A percentile compares a stretch with the other conserved stretches of the same genome.
These are phyloP conservation scores for Monilinia polystroma DNA, from an alignment of 2,329 filamentous ascomycete genomes.

Conservation along the genomic window DNA sequence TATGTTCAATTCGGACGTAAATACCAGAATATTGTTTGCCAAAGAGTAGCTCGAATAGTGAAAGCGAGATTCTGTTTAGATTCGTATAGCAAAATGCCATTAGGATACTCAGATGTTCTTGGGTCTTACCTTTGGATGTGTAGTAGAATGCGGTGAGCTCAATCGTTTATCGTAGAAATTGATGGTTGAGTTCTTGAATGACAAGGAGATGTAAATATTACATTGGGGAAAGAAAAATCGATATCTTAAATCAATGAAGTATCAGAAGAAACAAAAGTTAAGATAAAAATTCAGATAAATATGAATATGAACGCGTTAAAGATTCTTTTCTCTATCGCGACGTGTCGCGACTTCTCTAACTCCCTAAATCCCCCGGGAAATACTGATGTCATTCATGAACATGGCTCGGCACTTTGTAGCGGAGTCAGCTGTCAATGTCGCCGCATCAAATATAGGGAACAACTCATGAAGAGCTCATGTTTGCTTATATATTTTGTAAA, in stretches of 20 bases:
- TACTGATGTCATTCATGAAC: conserved; percentile 13
- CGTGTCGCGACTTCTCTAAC: too few relatives aligned
- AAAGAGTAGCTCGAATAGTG: background rate
- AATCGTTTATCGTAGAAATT: background rate
- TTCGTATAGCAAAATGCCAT: background rate
- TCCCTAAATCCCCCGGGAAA: background rate
- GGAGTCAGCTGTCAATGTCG: background rate
- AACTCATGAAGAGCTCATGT: background rate
- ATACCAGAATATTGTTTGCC: background rate
- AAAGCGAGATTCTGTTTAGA: background rate
- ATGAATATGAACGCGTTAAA: background rate
- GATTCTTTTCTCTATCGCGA: background rate
- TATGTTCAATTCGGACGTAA: background rate
- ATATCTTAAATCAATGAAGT: background rate
- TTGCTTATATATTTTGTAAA: background rate
- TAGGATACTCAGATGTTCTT: background rate
- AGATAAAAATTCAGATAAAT: background rate
- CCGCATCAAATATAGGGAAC: background rate
- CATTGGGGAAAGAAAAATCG: too few relatives aligned
- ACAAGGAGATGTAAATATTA: too few relatives aligned
- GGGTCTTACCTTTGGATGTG: background rate
- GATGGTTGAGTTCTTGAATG: background rate
- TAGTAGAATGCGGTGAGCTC: background rate
- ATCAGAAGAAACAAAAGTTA: too few relatives aligned
- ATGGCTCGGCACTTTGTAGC: background rate